Evolutionary conservation across 2,329 filamentous ascomycete species (phyloP).

Genomic region (Xylaria sp.): DNA sequence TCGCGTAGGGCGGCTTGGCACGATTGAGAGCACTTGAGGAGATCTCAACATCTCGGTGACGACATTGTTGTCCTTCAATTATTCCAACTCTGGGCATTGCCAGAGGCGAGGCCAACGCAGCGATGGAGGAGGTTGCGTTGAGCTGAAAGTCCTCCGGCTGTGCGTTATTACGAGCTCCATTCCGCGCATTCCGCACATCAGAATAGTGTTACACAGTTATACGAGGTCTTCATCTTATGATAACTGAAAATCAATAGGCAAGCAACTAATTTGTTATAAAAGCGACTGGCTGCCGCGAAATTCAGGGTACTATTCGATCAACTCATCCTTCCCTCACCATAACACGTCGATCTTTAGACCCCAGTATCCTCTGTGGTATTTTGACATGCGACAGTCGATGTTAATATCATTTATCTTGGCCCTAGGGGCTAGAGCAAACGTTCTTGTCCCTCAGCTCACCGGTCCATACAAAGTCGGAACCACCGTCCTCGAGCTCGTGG

Average conservation of each 20-base stretch:
- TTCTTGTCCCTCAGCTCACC: constrained; percentile 32
- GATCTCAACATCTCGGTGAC: not conserved
- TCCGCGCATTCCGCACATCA: not conserved
- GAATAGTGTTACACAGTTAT: not conserved
- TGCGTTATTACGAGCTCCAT: not conserved
- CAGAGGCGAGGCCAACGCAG: not conserved
- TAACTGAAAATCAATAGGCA: not conserved
- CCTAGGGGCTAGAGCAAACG: constrained; percentile 2
- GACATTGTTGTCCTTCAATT: not conserved
- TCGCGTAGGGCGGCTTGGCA: not conserved
- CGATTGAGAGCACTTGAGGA: not conserved
- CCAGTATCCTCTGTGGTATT: not conserved
- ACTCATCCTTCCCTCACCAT: not conserved
- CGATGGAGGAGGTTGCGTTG: constrained; percentile 22
- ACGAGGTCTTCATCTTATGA: not conserved
- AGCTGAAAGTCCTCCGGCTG: constrained; percentile 10
- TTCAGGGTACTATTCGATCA: not conserved
- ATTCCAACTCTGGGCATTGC: not conserved
- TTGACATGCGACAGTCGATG: constrained; percentile 27
- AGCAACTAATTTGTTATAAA: constrained; percentile 18
- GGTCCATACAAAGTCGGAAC: constrained; percentile 44
- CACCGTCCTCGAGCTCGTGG: constrained; percentile 41
- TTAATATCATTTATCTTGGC: constrained; percentile 22
- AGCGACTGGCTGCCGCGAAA: not conserved
- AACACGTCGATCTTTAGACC: not conserved